Evolutionary conservation across 192 early-diverging fungal species (phyloP).

Genomic region (Coemansia erecta): DNA sequence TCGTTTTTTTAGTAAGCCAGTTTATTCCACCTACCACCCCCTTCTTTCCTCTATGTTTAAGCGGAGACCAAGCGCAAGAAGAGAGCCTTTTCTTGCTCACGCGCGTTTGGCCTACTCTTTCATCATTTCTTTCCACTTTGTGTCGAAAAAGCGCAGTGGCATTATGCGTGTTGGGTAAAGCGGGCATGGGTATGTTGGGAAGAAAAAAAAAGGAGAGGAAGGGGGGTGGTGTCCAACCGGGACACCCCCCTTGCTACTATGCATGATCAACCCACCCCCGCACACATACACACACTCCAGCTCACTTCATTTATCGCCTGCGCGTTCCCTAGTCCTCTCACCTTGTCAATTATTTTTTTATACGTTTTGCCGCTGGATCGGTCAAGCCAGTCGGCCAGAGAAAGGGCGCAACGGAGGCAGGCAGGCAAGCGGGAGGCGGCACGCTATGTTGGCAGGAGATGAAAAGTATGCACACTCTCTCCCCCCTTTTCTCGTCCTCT

Average conservation of each 20-base stretch:
- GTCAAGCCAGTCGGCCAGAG: too few relatives aligned
- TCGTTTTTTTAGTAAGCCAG: neutral
- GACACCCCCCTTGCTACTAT: too few relatives aligned
- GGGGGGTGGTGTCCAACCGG: too few relatives aligned
- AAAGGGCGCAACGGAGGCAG: neutral
- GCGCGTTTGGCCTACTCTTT: slow-evolving; percentile 2
- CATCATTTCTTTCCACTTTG: slow-evolving; percentile 5
- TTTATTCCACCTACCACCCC: too few relatives aligned
- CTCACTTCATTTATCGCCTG: too few relatives aligned
- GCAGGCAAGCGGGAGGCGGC: neutral
- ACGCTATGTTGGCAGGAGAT: neutral
- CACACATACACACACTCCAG: too few relatives aligned
- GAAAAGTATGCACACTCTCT: neutral
- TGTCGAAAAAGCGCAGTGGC: neutral
- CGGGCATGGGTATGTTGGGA: slow-evolving; percentile 3
- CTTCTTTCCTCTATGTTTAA: neutral
- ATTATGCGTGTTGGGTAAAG: slow-evolving; percentile 6
- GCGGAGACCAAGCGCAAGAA: neutral
- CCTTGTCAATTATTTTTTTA: too few relatives aligned
- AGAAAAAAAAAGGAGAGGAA: neutral
- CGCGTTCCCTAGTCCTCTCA: too few relatives aligned
- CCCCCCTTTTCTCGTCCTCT: too few relatives aligned
- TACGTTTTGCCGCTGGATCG: too few relatives aligned
- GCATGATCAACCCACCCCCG: too few relatives aligned
- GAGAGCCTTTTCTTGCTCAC: neutral